Base-by-base conservation (phyloP, 208 protist genomes). In the Leishmania martiniquensis region DNA sequence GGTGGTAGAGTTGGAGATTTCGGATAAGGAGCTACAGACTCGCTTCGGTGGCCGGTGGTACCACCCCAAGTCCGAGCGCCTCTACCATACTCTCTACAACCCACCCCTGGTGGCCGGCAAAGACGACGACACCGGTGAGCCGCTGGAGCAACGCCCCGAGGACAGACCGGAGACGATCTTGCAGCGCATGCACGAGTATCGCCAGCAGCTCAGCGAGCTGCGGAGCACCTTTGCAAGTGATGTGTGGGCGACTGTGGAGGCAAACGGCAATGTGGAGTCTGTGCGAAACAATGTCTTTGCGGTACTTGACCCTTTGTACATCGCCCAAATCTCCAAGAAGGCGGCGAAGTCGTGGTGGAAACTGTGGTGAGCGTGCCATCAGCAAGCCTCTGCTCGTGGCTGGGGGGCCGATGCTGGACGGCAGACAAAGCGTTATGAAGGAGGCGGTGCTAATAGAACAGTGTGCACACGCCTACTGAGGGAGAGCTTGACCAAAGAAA, bases 91-190 rank as follows among this genome's bases (percentile, higher is more conserved):
- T 10, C 42, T 91, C 37, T 98, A 96, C 92, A 92, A 94, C 84
- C 97, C 97, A 20, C 97, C 98, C 12, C 91, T 92, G 69, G 84
- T 89, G 13, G 75, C 85, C 5, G 91, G 91, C 60, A 89, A 91
- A 47, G 97, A 99, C 77, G 97, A 99, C 81, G 77, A 97, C 62
- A 99, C 97, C 7, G 93, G 96, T 12, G 94, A 99, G 78, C 82
- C 85, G 54, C 92, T 99, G 0, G 84, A 93, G 63, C 93, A 98
- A 81, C 82, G 95, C 42, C 66, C 81, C 12, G 97, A 98, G 68
- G 98, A 99, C 83, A 97, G 87, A 55, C 88, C 89, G 22, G 94
- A 98, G n/a, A 87, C 80, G 55, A 91, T 98, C 32, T 67, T 77
- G 70, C 78, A 97, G 77, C 88, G 96, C 72, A 87, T 98, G 57